Evolutionary conservation across 148 eudicot genomes (phyloP).

Genomic region (Camellia japonica): DNA sequence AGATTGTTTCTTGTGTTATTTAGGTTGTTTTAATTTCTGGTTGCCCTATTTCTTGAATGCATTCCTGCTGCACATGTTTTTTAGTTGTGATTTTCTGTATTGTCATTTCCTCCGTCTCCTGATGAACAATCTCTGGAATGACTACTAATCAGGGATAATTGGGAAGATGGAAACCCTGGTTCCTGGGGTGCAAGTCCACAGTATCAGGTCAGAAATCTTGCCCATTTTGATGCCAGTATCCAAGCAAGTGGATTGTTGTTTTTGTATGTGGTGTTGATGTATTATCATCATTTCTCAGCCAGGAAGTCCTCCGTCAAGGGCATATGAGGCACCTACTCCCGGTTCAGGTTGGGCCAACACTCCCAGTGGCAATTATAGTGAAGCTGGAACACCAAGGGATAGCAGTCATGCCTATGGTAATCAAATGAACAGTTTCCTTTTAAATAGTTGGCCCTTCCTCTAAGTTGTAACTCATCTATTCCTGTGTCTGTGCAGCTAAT

Average conservation of each 20-base stretch:
- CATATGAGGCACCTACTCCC: slow-evolving; percentile 97
- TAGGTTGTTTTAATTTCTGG: background rate
- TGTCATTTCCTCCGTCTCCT: background rate
- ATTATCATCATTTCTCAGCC: slow-evolving; percentile 48
- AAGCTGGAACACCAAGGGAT: slow-evolving; percentile 92
- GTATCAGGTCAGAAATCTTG: slow-evolving; percentile 59
- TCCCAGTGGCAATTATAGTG: slow-evolving; percentile 71
- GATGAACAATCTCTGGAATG: slow-evolving; percentile 7
- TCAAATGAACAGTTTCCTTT: background rate
- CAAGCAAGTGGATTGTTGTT: slow-evolving; percentile 5
- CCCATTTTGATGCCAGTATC: slow-evolving; percentile 1
- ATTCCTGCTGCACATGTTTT: background rate
- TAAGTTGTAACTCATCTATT: background rate
- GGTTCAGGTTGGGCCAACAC: slow-evolving; percentile 87
- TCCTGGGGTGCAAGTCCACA: slow-evolving; percentile 97
- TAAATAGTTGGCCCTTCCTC: background rate
- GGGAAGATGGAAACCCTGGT: slow-evolving; percentile 98
- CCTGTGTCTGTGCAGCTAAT: slow-evolving; percentile 53
- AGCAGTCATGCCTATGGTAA: slow-evolving; percentile 76
- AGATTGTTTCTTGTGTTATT: background rate
- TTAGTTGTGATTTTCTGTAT: background rate
- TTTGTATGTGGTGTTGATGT: slow-evolving; percentile 10
- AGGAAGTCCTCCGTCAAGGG: slow-evolving; percentile 79
- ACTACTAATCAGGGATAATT: slow-evolving; percentile 62
- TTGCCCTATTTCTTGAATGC: slow-evolving; percentile 1